Conservation (phyloP, 2,329 filamentous ascomycete genomes). For the Fusarium humuli region DNA sequence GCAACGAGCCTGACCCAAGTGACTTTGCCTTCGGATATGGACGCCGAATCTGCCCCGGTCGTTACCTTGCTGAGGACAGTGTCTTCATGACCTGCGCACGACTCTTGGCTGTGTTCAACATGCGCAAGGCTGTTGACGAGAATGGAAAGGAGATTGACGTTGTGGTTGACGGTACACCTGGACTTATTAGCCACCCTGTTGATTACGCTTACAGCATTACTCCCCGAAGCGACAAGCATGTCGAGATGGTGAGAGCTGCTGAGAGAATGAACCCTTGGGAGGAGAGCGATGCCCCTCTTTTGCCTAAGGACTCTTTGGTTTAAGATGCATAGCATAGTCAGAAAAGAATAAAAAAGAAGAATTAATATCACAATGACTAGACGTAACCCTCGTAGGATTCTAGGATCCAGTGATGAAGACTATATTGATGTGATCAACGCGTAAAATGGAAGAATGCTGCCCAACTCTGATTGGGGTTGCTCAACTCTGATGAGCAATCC, state of each 20-base stretch:
- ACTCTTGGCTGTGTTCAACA: conserved; percentile 59
- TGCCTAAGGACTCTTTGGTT: conserved; percentile 9
- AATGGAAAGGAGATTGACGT: conserved; percentile 36
- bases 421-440: neutral
- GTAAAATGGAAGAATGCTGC: neutral
- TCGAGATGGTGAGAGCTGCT: conserved; percentile 31
- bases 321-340: neutral
- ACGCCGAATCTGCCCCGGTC: conserved; percentile 52
- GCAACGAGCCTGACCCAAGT: conserved; percentile 49
- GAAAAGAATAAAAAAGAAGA: neutral
- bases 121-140: conserved; percentile 46
- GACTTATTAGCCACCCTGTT: conserved; percentile 33
- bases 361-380: neutral
- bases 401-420: fast-evolving
- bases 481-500: fast-evolving
- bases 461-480: neutral
- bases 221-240: conserved; percentile 32
- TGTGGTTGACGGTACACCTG: conserved; percentile 27
- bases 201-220: conserved; percentile 35
- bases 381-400: fast-evolving
- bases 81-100: conserved; percentile 54
- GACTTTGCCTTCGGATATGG: conserved; percentile 52
- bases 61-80: conserved; percentile 48
- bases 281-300: conserved; percentile 31
- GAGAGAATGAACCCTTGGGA: conserved; percentile 43